phyloP scores from a whole-genome alignment of 2,329 filamentous ascomycete species.

The Talaromyces sp. region DNA sequence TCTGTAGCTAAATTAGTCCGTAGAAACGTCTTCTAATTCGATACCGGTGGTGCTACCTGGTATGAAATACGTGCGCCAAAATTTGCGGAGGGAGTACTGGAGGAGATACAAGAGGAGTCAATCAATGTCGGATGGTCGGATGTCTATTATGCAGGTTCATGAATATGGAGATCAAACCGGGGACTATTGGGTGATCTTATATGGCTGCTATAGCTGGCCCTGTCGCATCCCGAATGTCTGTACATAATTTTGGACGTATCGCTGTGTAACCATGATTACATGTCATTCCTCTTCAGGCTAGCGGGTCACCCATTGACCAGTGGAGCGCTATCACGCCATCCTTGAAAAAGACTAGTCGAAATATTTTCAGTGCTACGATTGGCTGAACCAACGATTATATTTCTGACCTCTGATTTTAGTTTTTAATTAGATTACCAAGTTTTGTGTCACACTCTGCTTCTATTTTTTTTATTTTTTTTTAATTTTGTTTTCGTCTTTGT shows the following conservation, averaged over 20 bases:
- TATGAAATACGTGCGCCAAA: not conserved
- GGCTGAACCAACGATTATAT: not conserved
- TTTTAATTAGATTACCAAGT: not conserved
- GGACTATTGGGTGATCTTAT: not conserved
- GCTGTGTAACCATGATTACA: not conserved
- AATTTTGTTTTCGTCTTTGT: not conserved
- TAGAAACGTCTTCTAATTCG: not conserved
- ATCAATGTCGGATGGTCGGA: not conserved
- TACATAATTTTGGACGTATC: not conserved
- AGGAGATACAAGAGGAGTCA: not conserved
- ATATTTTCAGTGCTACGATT: not conserved
- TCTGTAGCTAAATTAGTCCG: constrained; percentile 1
- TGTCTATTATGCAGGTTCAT: not conserved
- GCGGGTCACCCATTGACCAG: not conserved
- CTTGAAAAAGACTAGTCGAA: not conserved
- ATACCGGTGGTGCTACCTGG: not conserved
- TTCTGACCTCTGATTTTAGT: not conserved
- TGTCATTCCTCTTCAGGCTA: not conserved
- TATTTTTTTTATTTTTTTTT: too few species aligned
- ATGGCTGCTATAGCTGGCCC: not conserved
- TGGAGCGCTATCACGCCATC: not conserved
- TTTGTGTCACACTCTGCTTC: not conserved
- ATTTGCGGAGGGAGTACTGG: not conserved
- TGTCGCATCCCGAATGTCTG: not conserved
- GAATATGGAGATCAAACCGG: not conserved